Evolutionary conservation across 441 rosid genomes (phyloP).

Genomic region (Iberis amara): DNA sequence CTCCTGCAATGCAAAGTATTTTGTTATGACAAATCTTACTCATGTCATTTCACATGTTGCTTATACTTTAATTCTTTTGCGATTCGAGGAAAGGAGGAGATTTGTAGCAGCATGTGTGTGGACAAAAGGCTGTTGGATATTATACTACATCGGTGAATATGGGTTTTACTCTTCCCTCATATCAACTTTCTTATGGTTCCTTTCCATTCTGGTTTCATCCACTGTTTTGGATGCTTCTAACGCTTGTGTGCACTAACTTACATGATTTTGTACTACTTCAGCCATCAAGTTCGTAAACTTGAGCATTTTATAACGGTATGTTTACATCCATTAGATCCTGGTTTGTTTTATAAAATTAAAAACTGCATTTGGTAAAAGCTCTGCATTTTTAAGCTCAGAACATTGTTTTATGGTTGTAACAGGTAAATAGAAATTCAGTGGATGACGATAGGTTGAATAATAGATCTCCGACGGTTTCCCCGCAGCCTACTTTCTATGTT

Average conservation of each 20-base stretch:
- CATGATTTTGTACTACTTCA: conserved; percentile 94
- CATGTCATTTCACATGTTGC: conserved; percentile 15
- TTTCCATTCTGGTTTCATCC: conserved; percentile 6
- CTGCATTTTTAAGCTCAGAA: no score
- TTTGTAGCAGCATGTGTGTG: conserved; percentile 34
- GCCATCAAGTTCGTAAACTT: conserved; percentile 81
- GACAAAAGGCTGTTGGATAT: conserved; percentile 80
- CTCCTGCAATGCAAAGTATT: not conserved
- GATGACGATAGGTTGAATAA: no score
- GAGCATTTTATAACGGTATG: conserved; percentile 97
- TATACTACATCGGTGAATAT: conserved; percentile 94
- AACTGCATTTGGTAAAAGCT: no score
- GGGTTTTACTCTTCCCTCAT: conserved; percentile 35
- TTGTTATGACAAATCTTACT: conserved; percentile 9
- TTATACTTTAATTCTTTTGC: conserved; percentile 23
- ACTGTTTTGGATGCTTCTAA: conserved; percentile 13
- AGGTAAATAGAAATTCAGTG: no score
- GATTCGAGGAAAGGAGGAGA: conserved; percentile 62
- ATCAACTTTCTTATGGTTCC: not conserved
- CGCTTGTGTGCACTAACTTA: conserved; percentile 23
- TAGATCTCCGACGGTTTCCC: no score
- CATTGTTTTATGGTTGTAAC: no score
- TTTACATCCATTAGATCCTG: not conserved
- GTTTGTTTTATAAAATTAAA: no score
- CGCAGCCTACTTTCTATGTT: no score